Evolutionary conservation across 768 basidiomycete species (phyloP).

Genomic region (Pleurotus djamor): DNA sequence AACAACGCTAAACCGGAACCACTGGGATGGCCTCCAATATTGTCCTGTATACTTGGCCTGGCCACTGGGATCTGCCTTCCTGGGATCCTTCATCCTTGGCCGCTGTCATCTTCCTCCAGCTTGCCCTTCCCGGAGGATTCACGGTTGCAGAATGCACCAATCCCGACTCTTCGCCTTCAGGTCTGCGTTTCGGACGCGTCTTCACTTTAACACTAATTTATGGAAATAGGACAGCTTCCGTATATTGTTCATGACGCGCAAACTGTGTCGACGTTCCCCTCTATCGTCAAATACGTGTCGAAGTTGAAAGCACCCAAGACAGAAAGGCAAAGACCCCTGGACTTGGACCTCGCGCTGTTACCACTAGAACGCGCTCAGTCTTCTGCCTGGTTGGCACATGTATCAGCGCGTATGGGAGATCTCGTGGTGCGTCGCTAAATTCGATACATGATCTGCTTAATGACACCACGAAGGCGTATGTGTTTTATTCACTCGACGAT

Average conservation of each 20-base stretch:
- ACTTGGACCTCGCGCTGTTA: conserved; percentile 49
- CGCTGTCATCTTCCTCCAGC: conserved; percentile 66
- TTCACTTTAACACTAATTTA: neutral
- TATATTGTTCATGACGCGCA: conserved; percentile 61
- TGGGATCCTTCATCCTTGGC: conserved; percentile 66
- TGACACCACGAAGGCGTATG: conserved; percentile 47
- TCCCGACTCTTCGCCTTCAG: conserved; percentile 72
- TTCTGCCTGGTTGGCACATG: conserved; percentile 64
- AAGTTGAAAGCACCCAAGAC: conserved; percentile 36
- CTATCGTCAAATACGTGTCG: conserved; percentile 66
- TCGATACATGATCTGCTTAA: too few relatives aligned
- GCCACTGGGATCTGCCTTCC: conserved; percentile 61
- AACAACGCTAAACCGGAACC: neutral
- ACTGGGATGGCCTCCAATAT: conserved; percentile 16
- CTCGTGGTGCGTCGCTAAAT: conserved; percentile 51
- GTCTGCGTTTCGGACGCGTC: conserved; percentile 35
- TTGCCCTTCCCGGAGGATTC: conserved; percentile 69
- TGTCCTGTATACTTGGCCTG: conserved; percentile 69
- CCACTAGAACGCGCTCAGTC: conserved; percentile 48
- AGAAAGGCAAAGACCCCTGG: conserved; percentile 23
- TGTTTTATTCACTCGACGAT: conserved; percentile 54
- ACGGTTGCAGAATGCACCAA: conserved; percentile 58
- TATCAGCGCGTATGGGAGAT: conserved; percentile 65
- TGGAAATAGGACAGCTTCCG: conserved; percentile 62
- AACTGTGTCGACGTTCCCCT: conserved; percentile 45